Conservation (phyloP, 306 rosid species). For the Corylus avellana region DNA sequence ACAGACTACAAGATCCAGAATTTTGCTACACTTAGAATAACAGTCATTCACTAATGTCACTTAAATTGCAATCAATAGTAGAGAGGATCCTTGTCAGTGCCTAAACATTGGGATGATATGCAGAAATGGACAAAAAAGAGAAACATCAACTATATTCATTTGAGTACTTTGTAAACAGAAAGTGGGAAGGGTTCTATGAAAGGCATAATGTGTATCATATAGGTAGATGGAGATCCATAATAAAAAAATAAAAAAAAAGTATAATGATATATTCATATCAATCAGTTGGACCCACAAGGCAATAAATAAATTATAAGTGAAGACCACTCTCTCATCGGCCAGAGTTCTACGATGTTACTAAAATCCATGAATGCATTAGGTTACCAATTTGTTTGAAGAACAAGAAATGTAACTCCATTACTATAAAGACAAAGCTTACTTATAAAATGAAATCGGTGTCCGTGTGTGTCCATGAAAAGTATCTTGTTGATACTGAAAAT, state of each 20-base stretch:
- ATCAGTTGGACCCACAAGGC: not conserved
- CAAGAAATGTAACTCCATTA: not conserved
- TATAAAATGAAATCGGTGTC: not conserved
- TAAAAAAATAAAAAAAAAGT: not conserved
- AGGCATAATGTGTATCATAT: not conserved
- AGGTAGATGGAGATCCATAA: not conserved
- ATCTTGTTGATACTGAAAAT: conserved; percentile 11
- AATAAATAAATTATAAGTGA: not conserved
- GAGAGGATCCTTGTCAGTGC: conserved; percentile 4
- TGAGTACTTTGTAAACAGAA: not conserved
- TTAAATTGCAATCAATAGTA: not conserved
- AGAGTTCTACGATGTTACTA: not conserved
- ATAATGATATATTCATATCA: not conserved
- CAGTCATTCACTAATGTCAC: not conserved
- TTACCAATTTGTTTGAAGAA: not conserved
- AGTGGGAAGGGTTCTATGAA: not conserved
- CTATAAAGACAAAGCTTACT: not conserved
- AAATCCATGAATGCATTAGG: not conserved
- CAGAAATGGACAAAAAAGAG: not conserved
- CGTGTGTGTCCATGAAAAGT: not conserved
- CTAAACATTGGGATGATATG: not conserved
- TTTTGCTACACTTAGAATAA: not conserved
- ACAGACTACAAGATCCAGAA: not conserved
- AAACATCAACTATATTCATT: not conserved
- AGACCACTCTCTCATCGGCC: not conserved